A percentile compares a stretch with the other conserved stretches of the same genome.
Evolutionary conservation across 164 flowering plant genomes (phyloP).

Genomic region (Annona squamosa): DNA sequence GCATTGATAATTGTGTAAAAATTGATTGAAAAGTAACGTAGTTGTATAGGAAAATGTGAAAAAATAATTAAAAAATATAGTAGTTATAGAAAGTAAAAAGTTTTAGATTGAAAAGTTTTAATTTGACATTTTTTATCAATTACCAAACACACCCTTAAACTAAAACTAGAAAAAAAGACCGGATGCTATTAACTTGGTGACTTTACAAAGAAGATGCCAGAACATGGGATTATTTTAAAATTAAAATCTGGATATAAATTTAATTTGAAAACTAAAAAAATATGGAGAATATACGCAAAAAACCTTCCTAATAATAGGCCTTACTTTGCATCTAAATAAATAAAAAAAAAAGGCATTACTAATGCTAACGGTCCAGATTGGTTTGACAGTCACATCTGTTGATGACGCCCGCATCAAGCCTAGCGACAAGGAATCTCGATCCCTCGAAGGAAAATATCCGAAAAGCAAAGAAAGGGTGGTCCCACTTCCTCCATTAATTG

Average conservation of each 20-base stretch:
- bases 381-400: not conserved
- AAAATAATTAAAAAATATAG: too few species aligned
- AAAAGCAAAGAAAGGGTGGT: not conserved
- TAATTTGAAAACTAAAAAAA: too few species aligned
- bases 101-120: too few species aligned
- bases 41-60: too few species aligned
- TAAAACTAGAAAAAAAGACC: not conserved
- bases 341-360: not conserved
- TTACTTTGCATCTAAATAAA: not conserved
- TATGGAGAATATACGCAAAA: too few species aligned
- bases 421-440: constrained; percentile 1
- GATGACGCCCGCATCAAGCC: not conserved
- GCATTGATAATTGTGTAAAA: too few species aligned
- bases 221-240: too few species aligned
- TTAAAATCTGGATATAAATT: too few species aligned
- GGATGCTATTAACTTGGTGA: too few species aligned
- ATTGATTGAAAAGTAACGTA: too few species aligned
- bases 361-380: not conserved
- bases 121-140: not conserved
- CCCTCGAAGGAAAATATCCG: not conserved
- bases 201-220: too few species aligned
- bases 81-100: too few species aligned
- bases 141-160: not conserved
- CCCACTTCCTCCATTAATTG: not conserved
- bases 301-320: not conserved